Evolutionary conservation across 2,329 filamentous ascomycete species (phyloP).

Genomic region (Diaporthe eres): DNA sequence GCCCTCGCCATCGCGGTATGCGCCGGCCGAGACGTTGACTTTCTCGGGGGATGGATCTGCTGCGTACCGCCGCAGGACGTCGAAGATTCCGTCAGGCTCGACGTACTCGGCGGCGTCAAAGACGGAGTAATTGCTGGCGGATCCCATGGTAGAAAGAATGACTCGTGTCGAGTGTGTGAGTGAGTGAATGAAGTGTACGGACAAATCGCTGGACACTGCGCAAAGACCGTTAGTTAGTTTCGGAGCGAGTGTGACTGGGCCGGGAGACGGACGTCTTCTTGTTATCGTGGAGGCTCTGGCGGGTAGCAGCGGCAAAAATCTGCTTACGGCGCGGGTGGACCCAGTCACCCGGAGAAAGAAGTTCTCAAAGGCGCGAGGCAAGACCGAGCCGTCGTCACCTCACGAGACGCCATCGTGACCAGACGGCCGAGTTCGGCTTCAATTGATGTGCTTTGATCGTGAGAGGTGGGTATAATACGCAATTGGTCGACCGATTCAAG

Average conservation of each 20-base stretch:
- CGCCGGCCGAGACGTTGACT: constrained; percentile 56
- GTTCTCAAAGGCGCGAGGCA: constrained; percentile 16
- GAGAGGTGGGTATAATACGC: constrained; percentile 12
- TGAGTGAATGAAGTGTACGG: background rate
- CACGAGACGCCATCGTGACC: constrained; percentile 3
- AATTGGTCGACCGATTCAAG: background rate
- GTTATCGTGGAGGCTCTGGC: constrained; percentile 5
- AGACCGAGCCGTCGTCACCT: constrained; percentile 19
- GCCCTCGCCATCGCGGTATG: constrained; percentile 55
- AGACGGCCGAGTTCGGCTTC: background rate
- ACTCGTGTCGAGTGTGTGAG: background rate
- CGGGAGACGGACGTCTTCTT: constrained; percentile 18
- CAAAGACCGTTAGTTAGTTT: background rate
- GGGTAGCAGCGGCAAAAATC: constrained; percentile 30
- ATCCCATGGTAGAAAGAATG: constrained; percentile 33
- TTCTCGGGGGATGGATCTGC: constrained; percentile 50
- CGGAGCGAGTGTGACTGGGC: background rate
- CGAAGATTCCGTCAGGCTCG: constrained; percentile 42
- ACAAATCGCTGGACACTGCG: background rate
- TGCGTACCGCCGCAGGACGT: constrained; percentile 46
- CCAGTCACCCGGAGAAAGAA: constrained; percentile 5
- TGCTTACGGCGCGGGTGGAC: constrained; percentile 26
- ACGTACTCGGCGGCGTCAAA: constrained; percentile 39
- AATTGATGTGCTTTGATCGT: background rate
- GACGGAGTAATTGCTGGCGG: constrained; percentile 30